Evolutionary conservation across 148 eudicot genomes (phyloP), one percentile per base, ranked within the genome.

Genomic region (Rhododendron mucronatum): DNA sequence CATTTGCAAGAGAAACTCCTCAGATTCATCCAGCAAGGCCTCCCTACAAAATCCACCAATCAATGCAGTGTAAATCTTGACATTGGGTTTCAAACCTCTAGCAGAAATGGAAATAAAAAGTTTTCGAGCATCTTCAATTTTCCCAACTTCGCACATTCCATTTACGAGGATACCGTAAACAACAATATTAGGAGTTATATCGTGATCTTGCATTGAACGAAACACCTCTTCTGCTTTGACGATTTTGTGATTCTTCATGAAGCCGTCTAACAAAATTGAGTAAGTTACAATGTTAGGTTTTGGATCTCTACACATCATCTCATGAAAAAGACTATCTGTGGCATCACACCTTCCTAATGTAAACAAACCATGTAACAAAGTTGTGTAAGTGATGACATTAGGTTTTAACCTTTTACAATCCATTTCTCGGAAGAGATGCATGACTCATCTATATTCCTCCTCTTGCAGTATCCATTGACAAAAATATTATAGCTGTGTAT

Each of bases 361-460:
- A 11, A 28, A 28, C 0, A 69, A 0, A 14, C 75, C 86, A 3
- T 80, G 15, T 78, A 84, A 80, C 45, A 87, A 33, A 41, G 61
- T 73, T 16, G 5, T 87, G 44, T 53, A 84, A 7, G 84, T 84
- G 71, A 5, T 28, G 7, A 12, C 14, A 3, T 12, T 5, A 30
- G 86, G 86, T 20, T 45, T 41, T 28, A 78, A 87, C 23, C 86
- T 81, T 84, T 87, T 84, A 44, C 23, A 1, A 45, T 53, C 39
- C 48, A 87, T 69, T 69, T 69, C 75, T 69, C 37, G 7, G 16
- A 69, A 28, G 18, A 69, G 37, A 69, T 1, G 7, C 75, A 69
- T 28, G 37, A 37, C 75, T 30, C 37, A 0, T 28, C 37, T 28
- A 69, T 28, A 69, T 87, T 55, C 84, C 59, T 35, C 20, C 23